Percentiles rank a stretch among this genome's conserved stretches.
These are phyloP conservation scores for Hymenoscyphus occultus DNA, from an alignment of 2,329 filamentous ascomycete genomes.

Conservation along the genomic window DNA sequence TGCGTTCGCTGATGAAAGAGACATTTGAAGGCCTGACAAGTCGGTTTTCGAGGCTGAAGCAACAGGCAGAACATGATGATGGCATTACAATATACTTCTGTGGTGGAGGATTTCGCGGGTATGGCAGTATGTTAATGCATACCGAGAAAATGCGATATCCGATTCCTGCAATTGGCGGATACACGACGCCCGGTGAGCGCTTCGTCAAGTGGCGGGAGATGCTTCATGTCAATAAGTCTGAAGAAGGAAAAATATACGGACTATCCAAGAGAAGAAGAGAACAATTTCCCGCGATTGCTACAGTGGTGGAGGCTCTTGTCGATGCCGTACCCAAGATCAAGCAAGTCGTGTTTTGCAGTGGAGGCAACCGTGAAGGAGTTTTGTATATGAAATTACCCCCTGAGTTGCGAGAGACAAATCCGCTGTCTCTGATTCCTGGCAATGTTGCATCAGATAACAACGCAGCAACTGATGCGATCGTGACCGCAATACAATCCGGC, in stretches of 20 bases:
- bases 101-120: conserved; percentile 86
- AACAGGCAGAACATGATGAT: conserved; percentile 39
- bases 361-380: conserved; percentile 81
- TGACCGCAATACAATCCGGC: conserved; percentile 14
- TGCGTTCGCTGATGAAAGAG: conserved; percentile 51
- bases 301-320: conserved; percentile 74
- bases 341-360: conserved; percentile 78
- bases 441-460: conserved; percentile 23
- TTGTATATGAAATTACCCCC: conserved; percentile 68
- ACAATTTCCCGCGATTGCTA: conserved; percentile 81
- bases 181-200: conserved; percentile 57
- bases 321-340: conserved; percentile 67
- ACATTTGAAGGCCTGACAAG: conserved; percentile 56
- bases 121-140: conserved; percentile 86
- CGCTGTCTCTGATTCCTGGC: conserved; percentile 48
- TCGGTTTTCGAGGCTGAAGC: conserved; percentile 50
- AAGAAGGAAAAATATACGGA: conserved; percentile 63
- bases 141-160: conserved; percentile 73
- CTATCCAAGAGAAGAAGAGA: conserved; percentile 74
- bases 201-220: conserved; percentile 57
- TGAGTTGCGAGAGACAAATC: conserved; percentile 59
- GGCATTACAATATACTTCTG: conserved; percentile 77
- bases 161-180: conserved; percentile 78
- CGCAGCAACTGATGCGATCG: conserved; percentile 39
- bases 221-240: conserved; percentile 48